phyloP scores from a whole-genome alignment of 2,329 filamentous ascomycete species.

The Cercospora janseana region DNA sequence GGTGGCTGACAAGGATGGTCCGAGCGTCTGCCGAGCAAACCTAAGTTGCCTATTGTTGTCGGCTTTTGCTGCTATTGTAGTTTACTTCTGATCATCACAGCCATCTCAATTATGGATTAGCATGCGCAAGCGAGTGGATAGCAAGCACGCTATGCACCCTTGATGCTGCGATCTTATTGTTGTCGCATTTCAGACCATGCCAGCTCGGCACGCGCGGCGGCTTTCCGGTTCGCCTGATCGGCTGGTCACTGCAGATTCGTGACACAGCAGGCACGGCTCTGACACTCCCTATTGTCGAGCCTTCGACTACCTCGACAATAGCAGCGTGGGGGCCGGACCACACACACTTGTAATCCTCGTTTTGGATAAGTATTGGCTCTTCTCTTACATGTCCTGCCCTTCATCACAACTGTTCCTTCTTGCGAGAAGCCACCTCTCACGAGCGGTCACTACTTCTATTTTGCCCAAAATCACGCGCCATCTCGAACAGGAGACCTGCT shows the following conservation, averaged over 20 bases:
- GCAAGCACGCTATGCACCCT: background rate
- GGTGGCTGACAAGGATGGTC: background rate
- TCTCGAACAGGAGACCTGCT: constrained; percentile 12
- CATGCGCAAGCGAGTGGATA: background rate
- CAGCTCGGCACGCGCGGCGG: background rate
- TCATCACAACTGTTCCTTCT: constrained; percentile 9
- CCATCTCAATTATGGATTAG: background rate
- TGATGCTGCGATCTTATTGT: constrained; percentile 7
- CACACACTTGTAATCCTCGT: constrained; percentile 2
- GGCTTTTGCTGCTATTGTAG: constrained; percentile 2
- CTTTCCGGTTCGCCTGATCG: background rate
- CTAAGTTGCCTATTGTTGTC: constrained; percentile 6
- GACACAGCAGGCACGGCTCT: constrained; percentile 4
- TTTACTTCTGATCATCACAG: constrained; percentile 3
- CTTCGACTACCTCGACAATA: constrained; percentile 7
- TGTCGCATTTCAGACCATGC: constrained; percentile 3
- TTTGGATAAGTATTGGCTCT: constrained; percentile 8
- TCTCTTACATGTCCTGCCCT: background rate
- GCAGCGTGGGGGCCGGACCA: constrained; percentile 2
- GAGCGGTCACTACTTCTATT: background rate
- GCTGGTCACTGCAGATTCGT: constrained; percentile 5
- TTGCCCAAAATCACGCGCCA: background rate
- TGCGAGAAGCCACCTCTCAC: constrained; percentile 8
- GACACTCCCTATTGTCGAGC: constrained; percentile 11
- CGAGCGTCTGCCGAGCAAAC: background rate